Evolutionary conservation across 768 basidiomycete species (phyloP), one percentile per base, ranked within the genome.

Genomic region (Solioccasus polychromus): DNA sequence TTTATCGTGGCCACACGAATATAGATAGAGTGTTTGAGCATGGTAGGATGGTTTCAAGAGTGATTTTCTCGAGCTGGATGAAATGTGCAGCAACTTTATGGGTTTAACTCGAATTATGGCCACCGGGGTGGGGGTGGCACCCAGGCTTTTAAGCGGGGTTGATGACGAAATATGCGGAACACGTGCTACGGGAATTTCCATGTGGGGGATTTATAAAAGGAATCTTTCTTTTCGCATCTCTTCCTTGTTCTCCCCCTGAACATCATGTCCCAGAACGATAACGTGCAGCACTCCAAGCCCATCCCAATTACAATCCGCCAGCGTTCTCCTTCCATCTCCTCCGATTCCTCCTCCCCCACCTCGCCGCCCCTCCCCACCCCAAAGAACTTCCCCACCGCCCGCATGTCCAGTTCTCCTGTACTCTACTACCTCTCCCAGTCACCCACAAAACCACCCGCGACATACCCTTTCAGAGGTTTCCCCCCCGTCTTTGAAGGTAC

Each of bases 401-500:
- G 71, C 35, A 57, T 80, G 4, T 78, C 85, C 6, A 76, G 73
- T 5, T 87, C 87, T 4, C 88, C 88, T 36, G 83, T 88, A 43
- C 66, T 89, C 39, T 82, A 84, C 61, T 83, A 85, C 64, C 62
- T 88, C 32, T 63, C 63, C 39, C 80, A 83, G 52, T 78, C 82
- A 3, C 80, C 84, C 9, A 36, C 80, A 12, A 82, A 79, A 55
- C 55, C 71, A 0, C 66, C 70, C 12, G 62, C 72, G 4, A 78
- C 80, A 8, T 82, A 83, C 59, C 83, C 85, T 18, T 83, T 83
- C 71, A 77, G 78, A 4, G 62, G 63, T 3, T 69, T 70, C 52
- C 59, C 76, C 7, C 76, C 80, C 18, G 73, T 85, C 14, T 71
- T 77, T 46, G 85, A 88, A 74, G 85, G 86, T 87, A 34, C 30